These are phyloP conservation scores for Sclerotinia spermophila DNA, from an alignment of 2,329 filamentous ascomycete genomes.

Conservation along the genomic window DNA sequence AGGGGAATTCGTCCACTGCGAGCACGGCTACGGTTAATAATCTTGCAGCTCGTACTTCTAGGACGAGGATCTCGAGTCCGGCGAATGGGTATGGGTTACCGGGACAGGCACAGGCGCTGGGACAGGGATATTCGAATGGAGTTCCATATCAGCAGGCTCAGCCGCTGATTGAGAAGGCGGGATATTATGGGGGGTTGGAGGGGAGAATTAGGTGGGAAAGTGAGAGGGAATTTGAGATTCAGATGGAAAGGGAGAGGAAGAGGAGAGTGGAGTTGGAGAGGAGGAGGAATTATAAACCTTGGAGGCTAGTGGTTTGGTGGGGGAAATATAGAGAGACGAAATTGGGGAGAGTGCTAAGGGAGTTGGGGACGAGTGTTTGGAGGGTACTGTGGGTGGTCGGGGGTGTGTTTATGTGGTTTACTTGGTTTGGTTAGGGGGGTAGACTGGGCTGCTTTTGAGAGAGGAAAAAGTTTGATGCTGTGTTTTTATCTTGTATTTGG, in stretches of 20 bases:
- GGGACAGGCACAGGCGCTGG: background rate
- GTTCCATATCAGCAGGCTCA: conserved; percentile 14
- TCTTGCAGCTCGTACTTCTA: conserved; percentile 28
- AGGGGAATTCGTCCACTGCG: conserved; percentile 33
- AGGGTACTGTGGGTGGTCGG: conserved; percentile 50
- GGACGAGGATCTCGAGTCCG: conserved; percentile 32
- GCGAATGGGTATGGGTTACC: conserved; percentile 34
- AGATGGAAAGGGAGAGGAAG: background rate
- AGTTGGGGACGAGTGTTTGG: conserved; percentile 60
- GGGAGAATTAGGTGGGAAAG: conserved; percentile 18
- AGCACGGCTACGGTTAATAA: conserved; percentile 26
- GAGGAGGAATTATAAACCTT: conserved; percentile 7
- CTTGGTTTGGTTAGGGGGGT: conserved; percentile 18
- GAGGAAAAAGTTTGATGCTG: too few relatives aligned
- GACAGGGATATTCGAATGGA: background rate
- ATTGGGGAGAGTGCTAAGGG: conserved; percentile 49
- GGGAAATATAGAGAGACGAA: conserved; percentile 37
- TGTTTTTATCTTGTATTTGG: background rate
- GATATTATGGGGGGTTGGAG: conserved; percentile 10
- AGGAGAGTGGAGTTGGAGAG: conserved; percentile 9
- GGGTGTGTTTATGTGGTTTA: conserved; percentile 22
- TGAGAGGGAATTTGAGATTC: conserved; percentile 17
- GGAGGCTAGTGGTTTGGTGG: conserved; percentile 10
- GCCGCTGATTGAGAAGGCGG: conserved; percentile 21
- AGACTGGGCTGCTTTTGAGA: background rate